A percentile compares a stretch with the other conserved stretches of the same genome.
Evolutionary conservation across 331 rosid genomes (phyloP).

Genomic region (Spiraea crenata): DNA sequence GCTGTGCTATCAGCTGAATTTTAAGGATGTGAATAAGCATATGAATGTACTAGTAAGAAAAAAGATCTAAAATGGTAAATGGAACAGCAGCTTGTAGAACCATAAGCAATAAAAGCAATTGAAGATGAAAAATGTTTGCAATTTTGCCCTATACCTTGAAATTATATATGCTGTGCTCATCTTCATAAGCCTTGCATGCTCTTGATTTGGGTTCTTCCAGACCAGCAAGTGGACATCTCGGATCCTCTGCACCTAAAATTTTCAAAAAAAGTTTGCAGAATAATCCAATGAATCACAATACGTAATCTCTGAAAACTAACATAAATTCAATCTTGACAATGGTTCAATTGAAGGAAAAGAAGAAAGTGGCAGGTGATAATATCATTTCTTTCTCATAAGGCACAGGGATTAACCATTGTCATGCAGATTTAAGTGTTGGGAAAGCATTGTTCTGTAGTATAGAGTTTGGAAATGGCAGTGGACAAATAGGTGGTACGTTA

Average conservation of each 20-base stretch:
- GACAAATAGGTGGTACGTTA: not conserved
- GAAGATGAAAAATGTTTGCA: not conserved
- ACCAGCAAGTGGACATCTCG: slow-evolving; percentile 69
- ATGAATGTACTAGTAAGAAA: not conserved
- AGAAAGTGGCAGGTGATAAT: not conserved
- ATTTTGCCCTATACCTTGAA: slow-evolving; percentile 53
- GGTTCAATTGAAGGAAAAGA: not conserved
- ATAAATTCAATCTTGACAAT: not conserved
- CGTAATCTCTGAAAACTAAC: slow-evolving; percentile 12
- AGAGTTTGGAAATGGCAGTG: not conserved
- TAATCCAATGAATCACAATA: slow-evolving; percentile 18
- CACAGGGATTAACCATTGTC: not conserved
- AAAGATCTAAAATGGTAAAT: not conserved
- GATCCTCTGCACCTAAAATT: slow-evolving; percentile 79
- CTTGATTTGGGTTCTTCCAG: slow-evolving; percentile 42
- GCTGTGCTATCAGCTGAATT: slow-evolving; percentile 56
- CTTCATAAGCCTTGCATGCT: slow-evolving; percentile 46
- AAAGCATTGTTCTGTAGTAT: not conserved
- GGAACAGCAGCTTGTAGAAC: slow-evolving; percentile 7
- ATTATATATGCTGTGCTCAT: slow-evolving; percentile 34
- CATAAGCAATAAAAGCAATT: slow-evolving; percentile 9
- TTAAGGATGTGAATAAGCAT: slow-evolving; percentile 8
- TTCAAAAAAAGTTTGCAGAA: slow-evolving; percentile 17
- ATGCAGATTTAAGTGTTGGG: not conserved
- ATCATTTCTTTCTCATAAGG: too few relatives aligned